Evolutionary conservation across 345 rosid genomes (phyloP), one percentile per base, ranked within the genome.

Genomic region (Populus nigra): DNA sequence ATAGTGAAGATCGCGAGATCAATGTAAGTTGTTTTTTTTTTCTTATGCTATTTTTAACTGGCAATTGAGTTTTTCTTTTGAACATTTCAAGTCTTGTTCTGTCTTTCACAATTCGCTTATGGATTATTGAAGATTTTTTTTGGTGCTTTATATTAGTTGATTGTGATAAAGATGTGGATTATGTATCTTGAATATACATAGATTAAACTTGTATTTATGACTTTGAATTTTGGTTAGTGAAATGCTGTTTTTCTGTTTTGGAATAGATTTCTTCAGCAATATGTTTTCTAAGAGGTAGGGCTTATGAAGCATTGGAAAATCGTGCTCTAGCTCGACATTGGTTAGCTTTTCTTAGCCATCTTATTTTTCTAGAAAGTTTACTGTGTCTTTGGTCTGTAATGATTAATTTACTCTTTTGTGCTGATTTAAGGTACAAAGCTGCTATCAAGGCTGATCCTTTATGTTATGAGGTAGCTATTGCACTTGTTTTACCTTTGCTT

Each of bases 361-460:
- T 72, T 78, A 36, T 70, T 20, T 39, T 7, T 75, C 22, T 59
- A 41, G 8, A 57, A 8, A 57, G 11, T 13, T 10, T 7, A 65
- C 2, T 1, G 20, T 67, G 55, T 29, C 31, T 16, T 36, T 27
- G 35, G 65, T 25, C 47, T 25, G 13, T 31, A 25, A 36, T 69
- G 23, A 43, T 65, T 27, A 15, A 70, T 73, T 66, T 81, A 41
- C 61, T 55, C 41, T 75, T n/a, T 74, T 75, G 33, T 84, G 77
- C 16, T 75, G 73, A 77, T 83, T 75, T 55, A 72, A 95, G 99
- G 99, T 95, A 92, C 82, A 92, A 96, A 89, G 97, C 95, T 75
- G 98, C 99, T 78, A 85, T 96, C 75, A 96, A 89, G 87, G 97
- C 98, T 68, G 99, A 96, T 86, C 98, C 99, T 63, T 85, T 96